Evolutionary conservation across 1,139 yeast species (phyloP).

Genomic region (Hyphopichia burtonii): DNA sequence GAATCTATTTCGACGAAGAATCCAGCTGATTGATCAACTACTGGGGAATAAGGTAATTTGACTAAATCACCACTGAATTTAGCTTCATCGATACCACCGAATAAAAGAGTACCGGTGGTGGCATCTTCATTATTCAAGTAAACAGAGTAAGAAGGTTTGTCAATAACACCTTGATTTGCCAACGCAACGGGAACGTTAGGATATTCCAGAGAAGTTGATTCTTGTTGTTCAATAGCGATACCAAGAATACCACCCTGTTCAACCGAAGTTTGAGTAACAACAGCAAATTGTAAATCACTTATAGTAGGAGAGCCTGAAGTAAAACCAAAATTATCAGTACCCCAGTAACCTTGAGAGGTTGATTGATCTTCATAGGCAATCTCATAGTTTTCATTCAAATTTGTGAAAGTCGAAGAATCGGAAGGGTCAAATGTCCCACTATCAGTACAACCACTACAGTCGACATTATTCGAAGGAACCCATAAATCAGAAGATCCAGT

Average conservation of each 20-base stretch:
- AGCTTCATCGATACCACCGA: conserved; percentile 30
- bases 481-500: conserved; percentile 35
- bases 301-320: background rate
- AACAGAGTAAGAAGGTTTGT: conserved; percentile 18
- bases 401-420: conserved; percentile 1
- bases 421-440: conserved; percentile 2
- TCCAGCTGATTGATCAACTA: background rate
- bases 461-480: conserved; percentile 11
- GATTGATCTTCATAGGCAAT: conserved; percentile 1
- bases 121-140: conserved; percentile 15
- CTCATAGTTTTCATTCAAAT: background rate
- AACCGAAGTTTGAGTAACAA: conserved; percentile 8
- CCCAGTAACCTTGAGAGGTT: conserved; percentile 18
- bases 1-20: conserved; percentile 1
- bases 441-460: conserved; percentile 1
- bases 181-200: conserved; percentile 20
- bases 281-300: conserved; percentile 14
- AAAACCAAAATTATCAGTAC: conserved; percentile 1
- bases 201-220: conserved; percentile 10
- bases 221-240: conserved; percentile 12
- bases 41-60: background rate
- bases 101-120: conserved; percentile 20
- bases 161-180: conserved; percentile 19
- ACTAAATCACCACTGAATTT: conserved; percentile 22
- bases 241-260: conserved; percentile 22